Base-by-base conservation (phyloP, 768 basidiomycete genomes). In the Pholiota conissans region DNA sequence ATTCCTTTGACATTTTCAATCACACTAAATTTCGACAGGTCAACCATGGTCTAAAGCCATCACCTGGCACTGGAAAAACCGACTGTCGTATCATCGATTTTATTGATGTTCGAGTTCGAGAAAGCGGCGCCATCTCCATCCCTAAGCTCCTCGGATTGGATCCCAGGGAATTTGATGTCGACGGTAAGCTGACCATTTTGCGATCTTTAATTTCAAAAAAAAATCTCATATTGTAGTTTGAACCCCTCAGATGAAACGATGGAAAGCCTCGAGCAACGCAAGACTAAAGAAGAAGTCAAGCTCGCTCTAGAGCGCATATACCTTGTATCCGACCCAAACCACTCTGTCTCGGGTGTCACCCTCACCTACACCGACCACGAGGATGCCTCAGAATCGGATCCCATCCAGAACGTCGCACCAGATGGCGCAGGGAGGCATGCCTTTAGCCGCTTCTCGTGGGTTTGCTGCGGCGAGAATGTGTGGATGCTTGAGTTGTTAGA, bases 81-180 rank as follows among this genome's bases (percentile, higher is more conserved):
- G 85, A 96, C 67, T 98, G 95, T 69, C 85, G 82, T 13, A 85
- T 98, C 57, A 90, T 98, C 61, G 95, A 98, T 68, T 90, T 97
- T 61, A 92, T 95, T 14, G 93, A 95, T 66, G 89, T 84, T 35
- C 76, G 83, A 18, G 76, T 75, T 34, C 82, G 88, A 8, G 82
- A 92, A 3, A 69, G 81, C 11, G 22, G 93, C 10, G 76, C 95
- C 27, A 74, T 94, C 22, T 91, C 86, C 14, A 79, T 83, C 9
- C 95, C 95, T 0, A 92, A 90, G 6, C 73, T 98, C 10, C 90
- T 95, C 65, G 95, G 95, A 0, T 73, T 98, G 3, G 86, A 91
- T 65, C 89, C 91, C n/a, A 69, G 75, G 10, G 83, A 84, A 56
- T 68, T 90, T 7, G 70, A 72, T 20, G 72, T 85, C n/a, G 83